Percentiles rank a stretch among this genome's conserved stretches.
Evolutionary conservation across 108 stramenopile genomes (phyloP).

Genomic region (Nitzschia sp.): DNA sequence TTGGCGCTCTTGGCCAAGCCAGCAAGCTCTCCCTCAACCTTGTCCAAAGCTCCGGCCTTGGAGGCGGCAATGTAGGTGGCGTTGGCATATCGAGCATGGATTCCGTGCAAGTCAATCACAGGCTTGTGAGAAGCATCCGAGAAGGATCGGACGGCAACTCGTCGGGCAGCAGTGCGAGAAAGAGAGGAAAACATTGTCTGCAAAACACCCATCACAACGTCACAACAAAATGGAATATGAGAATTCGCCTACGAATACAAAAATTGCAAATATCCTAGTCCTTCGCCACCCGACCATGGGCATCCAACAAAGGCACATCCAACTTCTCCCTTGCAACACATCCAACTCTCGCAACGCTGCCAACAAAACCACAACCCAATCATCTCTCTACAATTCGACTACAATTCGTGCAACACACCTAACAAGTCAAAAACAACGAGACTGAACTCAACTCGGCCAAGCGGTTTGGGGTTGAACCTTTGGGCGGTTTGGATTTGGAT

Average conservation of each 20-base stretch:
- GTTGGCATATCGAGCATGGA: slow-evolving; percentile 94
- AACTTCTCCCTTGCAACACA: too few relatives aligned
- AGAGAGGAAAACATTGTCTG: slow-evolving; percentile 32
- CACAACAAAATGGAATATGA: slow-evolving; percentile 4
- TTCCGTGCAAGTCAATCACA: slow-evolving; percentile 85
- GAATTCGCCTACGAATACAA: slow-evolving; percentile 8
- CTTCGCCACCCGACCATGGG: background rate
- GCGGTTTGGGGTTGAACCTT: slow-evolving; percentile 2
- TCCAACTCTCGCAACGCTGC: too few relatives aligned
- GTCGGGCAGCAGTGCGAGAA: slow-evolving; percentile 18
- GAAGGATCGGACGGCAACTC: slow-evolving; percentile 40
- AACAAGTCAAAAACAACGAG: background rate
- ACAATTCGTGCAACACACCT: background rate
- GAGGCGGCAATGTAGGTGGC: slow-evolving; percentile 92
- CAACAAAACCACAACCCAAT: too few relatives aligned
- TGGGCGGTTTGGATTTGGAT: slow-evolving; percentile 6
- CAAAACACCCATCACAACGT: background rate
- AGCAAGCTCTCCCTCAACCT: slow-evolving; percentile 85
- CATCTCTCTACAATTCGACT: too few relatives aligned
- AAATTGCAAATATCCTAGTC: slow-evolving; percentile 16
- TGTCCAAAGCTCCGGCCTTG: slow-evolving; percentile 72
- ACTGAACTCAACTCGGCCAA: background rate
- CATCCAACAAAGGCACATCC: too few relatives aligned
- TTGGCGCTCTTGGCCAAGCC: slow-evolving; percentile 67
- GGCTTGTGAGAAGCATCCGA: slow-evolving; percentile 67